Percentiles rank a stretch among this genome's conserved stretches.
Evolutionary conservation across 1,284 basidiomycete species (phyloP).

Genomic region (Wolfiporia cocos): DNA sequence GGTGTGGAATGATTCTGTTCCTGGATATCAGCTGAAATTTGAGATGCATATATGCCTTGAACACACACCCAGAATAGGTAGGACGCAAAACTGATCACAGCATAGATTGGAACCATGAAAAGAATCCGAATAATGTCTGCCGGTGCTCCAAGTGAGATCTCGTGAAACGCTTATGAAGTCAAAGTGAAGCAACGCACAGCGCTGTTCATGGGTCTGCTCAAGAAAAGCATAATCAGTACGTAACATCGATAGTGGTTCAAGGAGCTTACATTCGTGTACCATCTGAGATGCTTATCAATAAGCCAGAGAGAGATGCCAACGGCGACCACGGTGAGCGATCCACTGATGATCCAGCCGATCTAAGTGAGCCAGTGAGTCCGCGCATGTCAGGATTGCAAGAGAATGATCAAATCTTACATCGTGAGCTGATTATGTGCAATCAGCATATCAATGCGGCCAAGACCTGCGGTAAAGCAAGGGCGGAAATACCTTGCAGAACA

Average conservation of each 20-base stretch:
- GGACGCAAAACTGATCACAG: constrained; percentile 58
- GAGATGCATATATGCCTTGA: neutral
- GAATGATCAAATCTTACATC: constrained; percentile 32
- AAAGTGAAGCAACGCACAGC: constrained; percentile 37
- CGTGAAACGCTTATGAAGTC: neutral
- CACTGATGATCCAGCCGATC: constrained; percentile 72
- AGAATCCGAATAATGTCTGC: constrained; percentile 67
- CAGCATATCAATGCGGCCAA: constrained; percentile 1
- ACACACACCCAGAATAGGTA: constrained; percentile 65
- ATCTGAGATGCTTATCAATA: constrained; percentile 63
- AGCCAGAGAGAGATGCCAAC: constrained; percentile 62
- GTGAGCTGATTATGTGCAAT: constrained; percentile 32
- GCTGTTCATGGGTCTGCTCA: constrained; percentile 57
- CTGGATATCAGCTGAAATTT: neutral
- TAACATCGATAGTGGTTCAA: neutral
- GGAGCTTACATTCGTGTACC: constrained; percentile 60
- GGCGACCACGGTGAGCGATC: constrained; percentile 53
- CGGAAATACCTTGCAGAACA: constrained; percentile 47
- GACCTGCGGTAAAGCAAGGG: neutral
- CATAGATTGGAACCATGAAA: constrained; percentile 78
- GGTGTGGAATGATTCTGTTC: constrained; percentile 58
- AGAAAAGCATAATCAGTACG: constrained; percentile 5
- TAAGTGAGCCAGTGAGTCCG: too few relatives aligned
- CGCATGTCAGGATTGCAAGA: neutral
- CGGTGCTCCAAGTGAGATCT: neutral